Evolutionary conservation across 768 basidiomycete species (phyloP).

Genomic region (Tephrocybe sp.): DNA sequence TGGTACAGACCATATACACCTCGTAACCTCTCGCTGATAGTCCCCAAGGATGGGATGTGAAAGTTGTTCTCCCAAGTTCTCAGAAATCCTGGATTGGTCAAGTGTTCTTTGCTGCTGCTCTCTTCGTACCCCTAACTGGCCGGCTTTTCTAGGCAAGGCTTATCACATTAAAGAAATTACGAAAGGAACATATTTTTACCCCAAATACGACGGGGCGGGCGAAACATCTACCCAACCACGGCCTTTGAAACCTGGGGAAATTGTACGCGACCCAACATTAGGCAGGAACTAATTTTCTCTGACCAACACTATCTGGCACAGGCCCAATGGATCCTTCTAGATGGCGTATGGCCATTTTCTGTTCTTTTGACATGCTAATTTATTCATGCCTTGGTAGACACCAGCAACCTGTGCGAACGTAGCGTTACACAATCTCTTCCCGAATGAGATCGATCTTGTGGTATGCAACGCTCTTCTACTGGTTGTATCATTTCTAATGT

Average conservation of each 20-base stretch:
- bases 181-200: conserved; percentile 76
- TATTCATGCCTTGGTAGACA: conserved; percentile 48
- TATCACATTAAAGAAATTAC: conserved; percentile 77
- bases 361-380: conserved; percentile 6
- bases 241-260: conserved; percentile 72
- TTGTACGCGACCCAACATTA: conserved; percentile 35
- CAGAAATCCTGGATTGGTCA: conserved; percentile 90
- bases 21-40: not conserved
- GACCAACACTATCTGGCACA: conserved; percentile 11
- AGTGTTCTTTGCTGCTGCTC: conserved; percentile 14
- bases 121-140: not conserved
- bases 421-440: conserved; percentile 86
- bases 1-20: not conserved
- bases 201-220: conserved; percentile 66
- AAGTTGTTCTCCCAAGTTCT: conserved; percentile 75
- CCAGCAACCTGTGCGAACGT: conserved; percentile 93
- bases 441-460: conserved; percentile 86
- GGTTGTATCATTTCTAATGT: not conserved
- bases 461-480: conserved; percentile 38
- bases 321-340: conserved; percentile 90
- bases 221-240: conserved; percentile 64
- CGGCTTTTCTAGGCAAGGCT: conserved; percentile 59
- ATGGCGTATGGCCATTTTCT: conserved; percentile 55
- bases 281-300: not conserved
- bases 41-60: conserved; percentile 69